Percentiles rank a stretch among this genome's conserved stretches.
phyloP scores from a whole-genome alignment of 1,139 yeast genomes.

The Kodamaea alishanica region DNA sequence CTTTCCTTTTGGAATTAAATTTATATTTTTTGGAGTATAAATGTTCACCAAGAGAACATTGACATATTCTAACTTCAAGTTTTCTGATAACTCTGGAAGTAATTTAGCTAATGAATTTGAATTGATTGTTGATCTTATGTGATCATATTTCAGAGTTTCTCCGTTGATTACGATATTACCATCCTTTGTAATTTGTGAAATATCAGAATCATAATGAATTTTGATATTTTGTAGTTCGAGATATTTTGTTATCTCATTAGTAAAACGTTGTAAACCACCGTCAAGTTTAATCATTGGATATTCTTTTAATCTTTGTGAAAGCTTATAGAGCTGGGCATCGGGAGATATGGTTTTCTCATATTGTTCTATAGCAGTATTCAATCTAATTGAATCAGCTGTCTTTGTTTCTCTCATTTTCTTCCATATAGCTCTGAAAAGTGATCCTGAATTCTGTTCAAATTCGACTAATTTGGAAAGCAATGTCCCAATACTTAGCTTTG shows the following conservation, averaged over 20 bases:
- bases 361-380: conserved; percentile 17
- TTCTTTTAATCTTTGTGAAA: conserved; percentile 35
- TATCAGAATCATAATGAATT: conserved; percentile 24
- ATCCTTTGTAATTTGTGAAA: conserved; percentile 18
- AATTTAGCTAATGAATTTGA: conserved; percentile 30
- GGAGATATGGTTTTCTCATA: conserved; percentile 39
- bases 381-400: conserved; percentile 1
- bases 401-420: conserved; percentile 12
- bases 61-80: conserved; percentile 38
- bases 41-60: conserved; percentile 61
- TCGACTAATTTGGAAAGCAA: conserved; percentile 51
- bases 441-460: conserved; percentile 59
- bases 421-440: conserved; percentile 42
- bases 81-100: conserved; percentile 6
- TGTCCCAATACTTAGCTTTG: conserved; percentile 60
- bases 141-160: conserved; percentile 34
- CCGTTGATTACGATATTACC: neutral
- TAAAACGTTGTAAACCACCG: conserved; percentile 54
- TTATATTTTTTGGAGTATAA: conserved; percentile 26
- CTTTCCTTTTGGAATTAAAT: conserved; percentile 41
- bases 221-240: conserved; percentile 39
- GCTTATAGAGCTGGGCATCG: conserved; percentile 30
- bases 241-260: conserved; percentile 36
- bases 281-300: conserved; percentile 52
- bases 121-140: conserved; percentile 56